Conservation (phyloP, 371 early-diverging fungal genomes). For the Rhizopus sp. region DNA sequence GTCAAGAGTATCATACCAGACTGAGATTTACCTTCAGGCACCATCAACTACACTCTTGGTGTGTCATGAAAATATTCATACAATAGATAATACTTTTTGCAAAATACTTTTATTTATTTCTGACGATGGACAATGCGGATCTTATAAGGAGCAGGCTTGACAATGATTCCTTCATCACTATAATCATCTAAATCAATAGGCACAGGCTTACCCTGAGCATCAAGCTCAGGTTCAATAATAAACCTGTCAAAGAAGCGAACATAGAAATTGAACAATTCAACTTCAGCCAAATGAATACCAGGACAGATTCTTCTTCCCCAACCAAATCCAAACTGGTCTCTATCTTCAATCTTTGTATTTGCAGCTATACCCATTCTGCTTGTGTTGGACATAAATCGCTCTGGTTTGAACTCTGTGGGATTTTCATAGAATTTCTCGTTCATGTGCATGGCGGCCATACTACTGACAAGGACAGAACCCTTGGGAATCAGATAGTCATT, state of each 20-base stretch:
- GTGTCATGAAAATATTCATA: too few species aligned
- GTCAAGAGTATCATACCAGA: too few species aligned
- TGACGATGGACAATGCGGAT: background rate
- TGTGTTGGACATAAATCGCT: constrained; percentile 8
- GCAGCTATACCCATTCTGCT: constrained; percentile 2
- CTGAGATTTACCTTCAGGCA: too few species aligned
- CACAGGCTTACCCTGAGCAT: background rate
- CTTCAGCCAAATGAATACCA: constrained; percentile 17
- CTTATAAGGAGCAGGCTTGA: constrained; percentile 4
- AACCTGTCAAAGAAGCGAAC: constrained; percentile 10
- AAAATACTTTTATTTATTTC: too few species aligned
- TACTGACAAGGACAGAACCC: constrained; percentile 3
- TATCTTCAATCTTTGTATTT: constrained; percentile 4
- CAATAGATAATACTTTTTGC: too few species aligned
- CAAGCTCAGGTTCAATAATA: constrained; percentile 6
- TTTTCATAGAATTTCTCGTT: constrained; percentile 2
- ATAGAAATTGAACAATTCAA: constrained; percentile 12
- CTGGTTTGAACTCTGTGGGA: constrained; percentile 9
- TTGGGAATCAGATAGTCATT: constrained; percentile 15
- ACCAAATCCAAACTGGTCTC: constrained; percentile 11
- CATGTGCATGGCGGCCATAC: constrained; percentile 7
- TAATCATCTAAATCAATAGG: constrained; percentile 6
- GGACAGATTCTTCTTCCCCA: constrained; percentile 16
- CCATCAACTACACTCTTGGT: too few species aligned
- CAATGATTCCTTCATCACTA: constrained; percentile 1